Percentiles rank a stretch among this genome's conserved stretches.
Evolutionary conservation across 169 alveolate genomes (phyloP).

Genomic region (Cystoisospora suis): DNA sequence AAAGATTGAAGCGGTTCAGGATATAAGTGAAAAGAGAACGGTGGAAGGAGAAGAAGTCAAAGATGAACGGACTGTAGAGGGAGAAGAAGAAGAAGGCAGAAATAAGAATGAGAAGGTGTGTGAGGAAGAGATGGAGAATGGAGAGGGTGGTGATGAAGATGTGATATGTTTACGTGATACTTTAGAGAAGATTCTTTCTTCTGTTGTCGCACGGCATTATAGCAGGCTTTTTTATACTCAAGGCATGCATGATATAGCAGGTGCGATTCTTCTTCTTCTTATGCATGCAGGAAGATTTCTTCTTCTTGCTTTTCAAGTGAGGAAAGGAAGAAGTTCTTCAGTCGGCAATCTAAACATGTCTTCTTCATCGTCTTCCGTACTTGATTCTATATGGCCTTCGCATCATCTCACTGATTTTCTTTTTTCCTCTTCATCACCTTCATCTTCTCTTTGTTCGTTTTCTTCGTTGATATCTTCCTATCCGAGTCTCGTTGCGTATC

Average conservation of each 20-base stretch:
- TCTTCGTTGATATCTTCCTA: neutral
- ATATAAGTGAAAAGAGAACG: neutral
- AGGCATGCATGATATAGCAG: constrained; percentile 31
- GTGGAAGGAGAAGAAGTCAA: too few relatives aligned
- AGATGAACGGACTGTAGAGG: too few relatives aligned
- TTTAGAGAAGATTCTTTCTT: neutral
- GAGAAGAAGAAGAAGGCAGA: too few relatives aligned
- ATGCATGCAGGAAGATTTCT: neutral
- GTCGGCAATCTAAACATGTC: neutral
- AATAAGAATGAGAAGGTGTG: too few relatives aligned
- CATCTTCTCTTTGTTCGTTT: neutral
- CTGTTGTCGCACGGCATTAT: constrained; percentile 4
- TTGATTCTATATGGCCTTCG: neutral
- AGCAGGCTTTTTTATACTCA: constrained; percentile 12
- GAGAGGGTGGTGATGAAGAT: neutral
- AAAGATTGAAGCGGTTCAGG: too few relatives aligned
- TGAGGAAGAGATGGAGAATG: neutral
- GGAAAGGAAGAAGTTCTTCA: neutral
- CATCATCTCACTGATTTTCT: neutral
- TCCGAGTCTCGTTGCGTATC: neutral
- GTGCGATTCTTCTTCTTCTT: constrained; percentile 10
- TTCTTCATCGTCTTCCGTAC: neutral
- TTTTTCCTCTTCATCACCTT: neutral
- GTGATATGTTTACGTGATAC: neutral
- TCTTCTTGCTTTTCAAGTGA: neutral